Conservation (phyloP, 352 stramenopile genomes). For the Globisporangium recalcitrans region DNA sequence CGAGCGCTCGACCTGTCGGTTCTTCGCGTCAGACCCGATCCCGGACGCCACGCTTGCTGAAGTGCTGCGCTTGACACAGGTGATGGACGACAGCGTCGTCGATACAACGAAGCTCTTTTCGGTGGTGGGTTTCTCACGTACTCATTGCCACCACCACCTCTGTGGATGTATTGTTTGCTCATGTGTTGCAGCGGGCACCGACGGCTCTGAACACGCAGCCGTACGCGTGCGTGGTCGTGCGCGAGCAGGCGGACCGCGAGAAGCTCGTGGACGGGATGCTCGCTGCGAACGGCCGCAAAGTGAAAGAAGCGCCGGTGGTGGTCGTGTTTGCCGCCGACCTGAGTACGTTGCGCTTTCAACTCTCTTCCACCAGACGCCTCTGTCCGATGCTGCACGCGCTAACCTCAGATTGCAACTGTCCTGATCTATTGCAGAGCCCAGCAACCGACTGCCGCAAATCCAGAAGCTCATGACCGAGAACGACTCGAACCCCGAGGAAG, state of each 20-base stretch:
- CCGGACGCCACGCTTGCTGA: slow-evolving; percentile 52
- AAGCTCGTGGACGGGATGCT: slow-evolving; percentile 74
- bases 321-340: slow-evolving; percentile 79
- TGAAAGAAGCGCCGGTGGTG: slow-evolving; percentile 70
- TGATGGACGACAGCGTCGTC: background rate
- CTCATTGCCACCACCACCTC: background rate
- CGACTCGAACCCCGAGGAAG: slow-evolving; percentile 32
- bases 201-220: slow-evolving; percentile 78
- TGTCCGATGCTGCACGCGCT: background rate
- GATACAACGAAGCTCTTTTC: background rate
- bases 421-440: slow-evolving; percentile 42
- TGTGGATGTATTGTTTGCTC: background rate
- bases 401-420: background rate
- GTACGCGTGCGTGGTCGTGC: slow-evolving; percentile 73
- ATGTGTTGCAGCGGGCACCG: slow-evolving; percentile 41
- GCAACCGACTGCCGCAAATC: slow-evolving; percentile 56
- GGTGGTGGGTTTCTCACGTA: background rate
- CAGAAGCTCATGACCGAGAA: slow-evolving; percentile 64
- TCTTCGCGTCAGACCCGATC: slow-evolving; percentile 20
- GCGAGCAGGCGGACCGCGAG: slow-evolving; percentile 60
- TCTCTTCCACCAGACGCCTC: background rate
- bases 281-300: slow-evolving; percentile 61
- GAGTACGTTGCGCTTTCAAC: slow-evolving; percentile 18
- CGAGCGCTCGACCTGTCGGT: slow-evolving; percentile 11
- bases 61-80: slow-evolving; percentile 63